A percentile compares a stretch with the other conserved stretches of the same genome.
Evolutionary conservation across 306 rosid species (phyloP).

Genomic region (Astragalus membranaceus): DNA sequence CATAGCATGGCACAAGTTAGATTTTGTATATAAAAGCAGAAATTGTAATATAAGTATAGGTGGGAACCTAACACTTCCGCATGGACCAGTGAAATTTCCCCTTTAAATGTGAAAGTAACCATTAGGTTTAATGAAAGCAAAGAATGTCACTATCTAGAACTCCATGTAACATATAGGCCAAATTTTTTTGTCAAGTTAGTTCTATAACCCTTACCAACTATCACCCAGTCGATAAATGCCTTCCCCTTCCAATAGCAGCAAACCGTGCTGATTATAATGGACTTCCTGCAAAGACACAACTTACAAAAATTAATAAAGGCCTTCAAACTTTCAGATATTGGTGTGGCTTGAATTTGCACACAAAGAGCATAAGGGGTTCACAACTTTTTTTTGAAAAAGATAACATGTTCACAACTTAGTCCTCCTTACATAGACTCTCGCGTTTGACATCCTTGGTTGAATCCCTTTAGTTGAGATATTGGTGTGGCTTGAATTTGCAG

Average conservation of each 20-base stretch:
- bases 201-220: conserved; percentile 57
- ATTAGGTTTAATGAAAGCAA: conserved; percentile 11
- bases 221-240: conserved; percentile 94
- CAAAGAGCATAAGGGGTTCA: no score
- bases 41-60: no score
- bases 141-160: conserved; percentile 10
- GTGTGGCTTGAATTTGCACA: no score
- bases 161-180: neutral
- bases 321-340: neutral
- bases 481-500: no score
- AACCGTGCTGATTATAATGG: conserved; percentile 94
- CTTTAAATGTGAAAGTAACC: conserved; percentile 3
- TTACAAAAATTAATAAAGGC: neutral
- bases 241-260: conserved; percentile 86
- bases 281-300: conserved; percentile 63
- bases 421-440: no score
- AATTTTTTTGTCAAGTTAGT: neutral
- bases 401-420: no score
- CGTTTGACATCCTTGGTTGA: no score
- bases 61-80: neutral
- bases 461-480: no score
- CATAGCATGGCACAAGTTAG: neutral
- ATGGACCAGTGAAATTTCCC: neutral
- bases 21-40: neutral
- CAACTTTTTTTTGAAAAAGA: no score